Evolutionary conservation across 768 basidiomycete genomes (phyloP).

Genomic region (Tylopilus plumbeoviolaceoides): DNA sequence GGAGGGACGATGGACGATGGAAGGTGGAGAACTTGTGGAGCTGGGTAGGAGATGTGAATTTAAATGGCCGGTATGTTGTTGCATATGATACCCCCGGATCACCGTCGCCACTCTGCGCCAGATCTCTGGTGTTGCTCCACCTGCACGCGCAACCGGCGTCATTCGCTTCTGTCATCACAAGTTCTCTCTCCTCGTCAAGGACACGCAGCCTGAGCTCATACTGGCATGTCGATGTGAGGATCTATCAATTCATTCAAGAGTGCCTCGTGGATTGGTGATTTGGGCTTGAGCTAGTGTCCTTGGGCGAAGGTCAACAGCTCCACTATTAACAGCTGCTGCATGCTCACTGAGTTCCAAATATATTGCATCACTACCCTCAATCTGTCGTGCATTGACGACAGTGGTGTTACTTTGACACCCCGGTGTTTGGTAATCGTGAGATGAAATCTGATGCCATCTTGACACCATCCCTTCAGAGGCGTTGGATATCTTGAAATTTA

Average conservation of each 20-base stretch:
- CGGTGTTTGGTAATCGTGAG: not conserved
- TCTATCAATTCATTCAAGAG: not conserved
- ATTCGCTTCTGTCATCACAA: slow-evolving; percentile 7
- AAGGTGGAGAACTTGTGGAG: slow-evolving; percentile 6
- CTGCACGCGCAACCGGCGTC: slow-evolving; percentile 12
- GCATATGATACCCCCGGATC: slow-evolving; percentile 22
- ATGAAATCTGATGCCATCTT: not conserved
- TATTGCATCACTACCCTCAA: not conserved
- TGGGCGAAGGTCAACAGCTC: slow-evolving; percentile 5
- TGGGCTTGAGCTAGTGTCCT: not conserved
- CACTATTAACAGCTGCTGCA: slow-evolving; percentile 5
- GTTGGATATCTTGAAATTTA: not conserved
- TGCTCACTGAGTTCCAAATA: not conserved
- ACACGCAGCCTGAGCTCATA: not conserved
- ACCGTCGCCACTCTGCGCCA: slow-evolving; percentile 23
- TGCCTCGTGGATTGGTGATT: slow-evolving; percentile 1
- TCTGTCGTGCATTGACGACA: not conserved
- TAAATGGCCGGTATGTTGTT: slow-evolving; percentile 22
- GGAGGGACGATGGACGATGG: slow-evolving; percentile 7
- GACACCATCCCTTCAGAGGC: not conserved
- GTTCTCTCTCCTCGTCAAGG: not conserved
- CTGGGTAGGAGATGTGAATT: slow-evolving; percentile 16
- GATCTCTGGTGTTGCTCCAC: slow-evolving; percentile 26
- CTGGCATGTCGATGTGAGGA: not conserved
- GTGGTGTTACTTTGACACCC: not conserved